phyloP scores from a whole-genome alignment of 345 rosid species.

The Anastatica hierochuntica region DNA sequence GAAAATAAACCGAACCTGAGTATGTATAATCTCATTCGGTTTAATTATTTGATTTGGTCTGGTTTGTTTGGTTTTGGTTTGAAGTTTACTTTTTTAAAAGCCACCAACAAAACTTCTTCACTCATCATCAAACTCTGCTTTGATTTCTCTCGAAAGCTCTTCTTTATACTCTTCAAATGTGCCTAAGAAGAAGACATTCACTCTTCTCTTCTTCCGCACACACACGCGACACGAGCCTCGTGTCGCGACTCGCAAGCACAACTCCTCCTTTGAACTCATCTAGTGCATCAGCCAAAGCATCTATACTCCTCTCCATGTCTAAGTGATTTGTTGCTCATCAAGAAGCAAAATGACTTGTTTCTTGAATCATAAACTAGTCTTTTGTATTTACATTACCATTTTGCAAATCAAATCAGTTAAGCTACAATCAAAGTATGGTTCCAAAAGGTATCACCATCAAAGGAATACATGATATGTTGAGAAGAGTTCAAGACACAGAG shows the following conservation, averaged over 20 bases:
- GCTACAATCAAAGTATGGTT: background rate
- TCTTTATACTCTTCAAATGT: slow-evolving; percentile 80
- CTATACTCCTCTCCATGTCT: slow-evolving; percentile 96
- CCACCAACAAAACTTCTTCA: slow-evolving; percentile 25
- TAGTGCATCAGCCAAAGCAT: slow-evolving; percentile 82
- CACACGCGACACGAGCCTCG: slow-evolving; percentile 76
- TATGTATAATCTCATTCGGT: too few relatives aligned
- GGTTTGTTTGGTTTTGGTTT: too few relatives aligned
- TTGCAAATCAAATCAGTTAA: slow-evolving; percentile 7
- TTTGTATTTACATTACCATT: background rate
- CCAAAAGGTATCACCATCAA: slow-evolving; percentile 8
- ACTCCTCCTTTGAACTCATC: slow-evolving; percentile 92
- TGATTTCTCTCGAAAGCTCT: slow-evolving; percentile 66
- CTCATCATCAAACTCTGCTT: slow-evolving; percentile 74
- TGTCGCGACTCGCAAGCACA: slow-evolving; percentile 86
- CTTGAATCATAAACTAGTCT: slow-evolving; percentile 21
- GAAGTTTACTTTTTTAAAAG: slow-evolving; percentile 13
- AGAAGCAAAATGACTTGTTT: slow-evolving; percentile 72
- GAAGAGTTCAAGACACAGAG: background rate
- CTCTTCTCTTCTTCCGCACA: slow-evolving; percentile 85
- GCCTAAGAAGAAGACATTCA: slow-evolving; percentile 49
- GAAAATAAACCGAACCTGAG: too few relatives aligned
- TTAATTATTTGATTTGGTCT: too few relatives aligned
- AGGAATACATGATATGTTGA: slow-evolving; percentile 10
- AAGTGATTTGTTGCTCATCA: slow-evolving; percentile 91